A percentile compares a stretch with the other conserved stretches of the same genome.
These are phyloP conservation scores for Colletotrichum tropicicola DNA, from an alignment of 2,329 filamentous ascomycete genomes.

Conservation along the genomic window DNA sequence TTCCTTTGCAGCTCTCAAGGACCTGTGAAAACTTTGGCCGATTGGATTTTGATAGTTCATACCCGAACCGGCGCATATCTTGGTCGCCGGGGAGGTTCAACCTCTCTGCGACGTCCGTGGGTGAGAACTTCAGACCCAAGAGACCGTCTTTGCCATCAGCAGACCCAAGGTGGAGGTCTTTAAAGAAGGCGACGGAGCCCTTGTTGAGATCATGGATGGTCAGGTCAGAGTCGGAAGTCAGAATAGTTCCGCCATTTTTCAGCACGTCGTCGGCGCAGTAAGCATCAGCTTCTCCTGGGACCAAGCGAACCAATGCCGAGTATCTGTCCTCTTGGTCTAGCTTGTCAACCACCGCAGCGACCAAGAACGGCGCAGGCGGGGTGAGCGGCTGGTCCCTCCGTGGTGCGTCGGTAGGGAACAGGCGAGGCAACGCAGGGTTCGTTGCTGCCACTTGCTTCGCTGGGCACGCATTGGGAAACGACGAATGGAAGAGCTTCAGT, in stretches of 20 bases:
- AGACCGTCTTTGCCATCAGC: constrained; percentile 32
- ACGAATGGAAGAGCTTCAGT: constrained; percentile 57
- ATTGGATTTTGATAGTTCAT: constrained; percentile 42
- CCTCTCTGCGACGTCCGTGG: constrained; percentile 47
- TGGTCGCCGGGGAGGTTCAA: constrained; percentile 47
- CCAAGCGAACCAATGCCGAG: constrained; percentile 59
- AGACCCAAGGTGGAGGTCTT: constrained; percentile 60
- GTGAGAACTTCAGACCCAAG: constrained; percentile 37
- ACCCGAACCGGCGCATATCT: constrained; percentile 45
- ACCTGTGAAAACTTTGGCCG: constrained; percentile 33
- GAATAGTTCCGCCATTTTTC: constrained; percentile 61
- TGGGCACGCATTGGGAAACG: constrained; percentile 38
- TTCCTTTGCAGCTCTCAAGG: constrained; percentile 22
- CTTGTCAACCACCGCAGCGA: constrained; percentile 79
- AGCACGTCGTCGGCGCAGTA: constrained; percentile 77
- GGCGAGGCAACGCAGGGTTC: constrained; percentile 5
- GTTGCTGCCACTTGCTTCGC: constrained; percentile 32
- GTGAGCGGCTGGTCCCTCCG: constrained; percentile 49
- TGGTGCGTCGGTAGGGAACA: constrained; percentile 37
- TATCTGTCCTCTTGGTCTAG: constrained; percentile 59
- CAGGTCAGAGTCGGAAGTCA: constrained; percentile 91
- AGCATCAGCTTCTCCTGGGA: constrained; percentile 85
- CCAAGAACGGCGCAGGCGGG: constrained; percentile 73
- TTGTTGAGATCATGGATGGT: constrained; percentile 76
- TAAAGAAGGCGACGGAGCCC: constrained; percentile 74